A percentile compares a stretch with the other conserved stretches of the same genome.
Evolutionary conservation across 176 grass and related monocot species (phyloP).

Genomic region (Phyllostachys edulis): DNA sequence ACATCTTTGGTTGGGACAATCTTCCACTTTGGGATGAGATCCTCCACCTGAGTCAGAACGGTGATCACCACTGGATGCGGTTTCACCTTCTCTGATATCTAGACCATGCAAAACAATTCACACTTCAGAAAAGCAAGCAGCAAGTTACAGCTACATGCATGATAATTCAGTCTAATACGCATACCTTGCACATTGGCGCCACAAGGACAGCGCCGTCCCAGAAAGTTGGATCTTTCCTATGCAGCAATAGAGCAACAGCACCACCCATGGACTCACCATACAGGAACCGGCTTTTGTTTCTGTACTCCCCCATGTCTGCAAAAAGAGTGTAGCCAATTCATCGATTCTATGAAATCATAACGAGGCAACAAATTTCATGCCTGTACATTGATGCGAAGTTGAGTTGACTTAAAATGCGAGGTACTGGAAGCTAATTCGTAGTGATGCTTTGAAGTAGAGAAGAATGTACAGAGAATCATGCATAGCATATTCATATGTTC

Average conservation of each 20-base stretch:
- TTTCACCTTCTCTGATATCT: constrained; percentile 93
- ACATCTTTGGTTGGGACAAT: constrained; percentile 88
- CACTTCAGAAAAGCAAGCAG: background rate
- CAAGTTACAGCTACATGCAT: background rate
- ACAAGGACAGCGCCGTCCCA: constrained; percentile 86
- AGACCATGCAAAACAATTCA: background rate
- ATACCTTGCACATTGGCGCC: constrained; percentile 93
- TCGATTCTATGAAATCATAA: background rate
- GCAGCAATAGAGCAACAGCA: constrained; percentile 65
- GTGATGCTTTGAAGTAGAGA: background rate
- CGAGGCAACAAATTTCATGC: background rate
- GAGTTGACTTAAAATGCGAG: background rate
- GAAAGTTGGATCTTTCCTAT: constrained; percentile 71
- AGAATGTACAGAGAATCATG: background rate
- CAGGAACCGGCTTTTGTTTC: constrained; percentile 73
- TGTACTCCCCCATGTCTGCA: constrained; percentile 54
- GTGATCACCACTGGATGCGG: constrained; percentile 69
- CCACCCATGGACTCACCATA: constrained; percentile 97
- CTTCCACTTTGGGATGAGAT: constrained; percentile 95
- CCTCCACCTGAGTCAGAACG: constrained; percentile 75
- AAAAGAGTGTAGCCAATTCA: background rate
- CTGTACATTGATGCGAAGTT: background rate
- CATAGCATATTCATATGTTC: background rate
- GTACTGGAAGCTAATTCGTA: background rate
- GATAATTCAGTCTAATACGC: background rate